phyloP scores from a whole-genome alignment of 495 filamentous ascomycete genomes.

The Stereocaulon alpinum region DNA sequence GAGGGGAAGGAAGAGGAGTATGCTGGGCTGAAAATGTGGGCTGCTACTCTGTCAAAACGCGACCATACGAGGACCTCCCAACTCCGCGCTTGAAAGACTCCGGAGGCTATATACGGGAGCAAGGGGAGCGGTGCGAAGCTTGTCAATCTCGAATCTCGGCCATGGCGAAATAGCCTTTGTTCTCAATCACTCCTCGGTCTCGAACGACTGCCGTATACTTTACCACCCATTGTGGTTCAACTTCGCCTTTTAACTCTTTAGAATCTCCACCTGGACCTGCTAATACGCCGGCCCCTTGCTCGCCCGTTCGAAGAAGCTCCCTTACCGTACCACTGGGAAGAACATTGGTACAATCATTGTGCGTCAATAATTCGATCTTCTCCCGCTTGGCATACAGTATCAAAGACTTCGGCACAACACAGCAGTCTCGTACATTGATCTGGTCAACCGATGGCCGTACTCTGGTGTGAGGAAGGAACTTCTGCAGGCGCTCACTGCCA shows the following conservation, averaged over 20 bases:
- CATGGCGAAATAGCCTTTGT: conserved; percentile 90
- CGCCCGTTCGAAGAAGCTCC: conserved; percentile 62
- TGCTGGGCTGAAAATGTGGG: conserved; percentile 56
- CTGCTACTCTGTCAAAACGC: too few species aligned
- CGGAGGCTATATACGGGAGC: too few species aligned
- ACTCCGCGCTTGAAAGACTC: too few species aligned
- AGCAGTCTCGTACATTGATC: conserved; percentile 95
- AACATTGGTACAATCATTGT: conserved; percentile 90
- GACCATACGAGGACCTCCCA: too few species aligned
- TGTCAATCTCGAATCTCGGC: conserved; percentile 47
- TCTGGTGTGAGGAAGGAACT: conserved; percentile 53
- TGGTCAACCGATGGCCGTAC: conserved; percentile 81
- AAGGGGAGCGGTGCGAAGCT: too few species aligned
- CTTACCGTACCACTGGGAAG: conserved; percentile 73
- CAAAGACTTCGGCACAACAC: conserved; percentile 84
- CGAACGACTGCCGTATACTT: conserved; percentile 98
- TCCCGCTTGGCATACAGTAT: conserved; percentile 75
- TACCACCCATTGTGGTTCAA: conserved; percentile 85
- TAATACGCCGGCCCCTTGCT: conserved; percentile 57
- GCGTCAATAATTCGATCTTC: conserved; percentile 79
- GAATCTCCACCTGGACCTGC: conserved; percentile 36
- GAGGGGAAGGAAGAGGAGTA: conserved; percentile 94
- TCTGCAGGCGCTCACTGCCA: conserved; percentile 63
- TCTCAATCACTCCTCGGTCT: conserved; percentile 94
- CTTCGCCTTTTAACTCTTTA: conserved; percentile 57